Conservation (phyloP, 2,329 filamentous ascomycete species). For the Aspergillus nomiae region DNA sequence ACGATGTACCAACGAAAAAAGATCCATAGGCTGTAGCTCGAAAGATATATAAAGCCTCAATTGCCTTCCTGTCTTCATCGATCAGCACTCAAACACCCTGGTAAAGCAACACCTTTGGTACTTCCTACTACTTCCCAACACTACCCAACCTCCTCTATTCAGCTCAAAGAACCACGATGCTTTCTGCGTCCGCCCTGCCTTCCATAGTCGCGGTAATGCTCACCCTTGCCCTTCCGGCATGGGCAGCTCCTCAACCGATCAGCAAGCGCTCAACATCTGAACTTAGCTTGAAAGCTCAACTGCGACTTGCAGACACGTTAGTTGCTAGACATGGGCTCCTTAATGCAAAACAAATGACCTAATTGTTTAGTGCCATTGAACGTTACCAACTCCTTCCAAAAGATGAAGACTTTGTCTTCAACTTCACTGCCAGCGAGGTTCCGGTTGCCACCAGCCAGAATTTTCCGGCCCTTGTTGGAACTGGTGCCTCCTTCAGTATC, state of each 20-base stretch:
- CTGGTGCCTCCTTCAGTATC: conserved; percentile 22
- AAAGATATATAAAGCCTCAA: conserved; percentile 8
- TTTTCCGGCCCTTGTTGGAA: conserved; percentile 21
- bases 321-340: not conserved
- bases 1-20: not conserved
- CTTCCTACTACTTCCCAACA: not conserved
- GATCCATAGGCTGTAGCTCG: not conserved
- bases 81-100: conserved; percentile 7
- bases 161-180: conserved; percentile 8
- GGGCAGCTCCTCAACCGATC: conserved; percentile 18
- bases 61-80: not conserved
- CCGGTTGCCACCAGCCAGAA: conserved; percentile 23
- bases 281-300: conserved; percentile 22
- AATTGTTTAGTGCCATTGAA: conserved; percentile 18
- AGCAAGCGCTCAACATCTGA: conserved; percentile 17
- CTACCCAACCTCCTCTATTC: not conserved
- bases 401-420: conserved; percentile 24
- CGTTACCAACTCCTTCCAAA: conserved; percentile 27
- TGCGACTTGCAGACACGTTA: conserved; percentile 24
- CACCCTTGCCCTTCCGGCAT: conserved; percentile 11
- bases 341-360: not conserved
- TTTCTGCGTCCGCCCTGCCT: conserved; percentile 6
- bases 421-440: conserved; percentile 14
- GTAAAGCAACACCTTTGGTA: not conserved
- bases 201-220: conserved; percentile 9